phyloP scores from a whole-genome alignment of 148 eudicot species.

The Polygonum maritimum region DNA sequence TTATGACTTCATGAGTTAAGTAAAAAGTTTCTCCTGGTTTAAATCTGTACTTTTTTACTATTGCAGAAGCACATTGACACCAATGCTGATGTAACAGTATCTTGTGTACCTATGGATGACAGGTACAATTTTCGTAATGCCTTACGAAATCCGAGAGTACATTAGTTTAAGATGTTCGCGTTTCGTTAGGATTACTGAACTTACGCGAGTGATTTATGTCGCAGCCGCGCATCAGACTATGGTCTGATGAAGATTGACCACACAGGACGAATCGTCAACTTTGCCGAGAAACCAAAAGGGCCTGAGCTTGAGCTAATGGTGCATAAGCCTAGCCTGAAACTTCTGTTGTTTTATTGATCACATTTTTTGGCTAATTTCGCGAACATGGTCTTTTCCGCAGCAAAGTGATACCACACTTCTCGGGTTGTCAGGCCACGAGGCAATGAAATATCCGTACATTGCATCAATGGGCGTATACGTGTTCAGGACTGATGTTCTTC shows the following conservation, averaged over 20 bases:
- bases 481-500: conserved; percentile 48
- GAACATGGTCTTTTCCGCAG: conserved; percentile 22
- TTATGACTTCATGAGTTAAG: background rate
- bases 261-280: conserved; percentile 56
- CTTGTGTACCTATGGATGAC: conserved; percentile 91
- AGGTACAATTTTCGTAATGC: conserved; percentile 28
- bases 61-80: conserved; percentile 81
- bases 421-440: conserved; percentile 48
- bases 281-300: conserved; percentile 88
- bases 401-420: conserved; percentile 64
- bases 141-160: background rate
- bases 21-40: background rate
- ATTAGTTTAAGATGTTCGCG: background rate
- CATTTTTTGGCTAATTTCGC: background rate
- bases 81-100: conserved; percentile 88
- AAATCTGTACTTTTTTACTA: background rate
- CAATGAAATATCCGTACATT: conserved; percentile 42
- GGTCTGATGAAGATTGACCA: conserved; percentile 65
- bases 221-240: conserved; percentile 52
- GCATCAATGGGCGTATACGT: conserved; percentile 88
- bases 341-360: background rate
- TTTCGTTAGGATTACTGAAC: background rate
- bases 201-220: background rate
- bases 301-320: conserved; percentile 69
- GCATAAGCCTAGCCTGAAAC: background rate